Evolutionary conservation across 495 filamentous ascomycete species (phyloP), one percentile per base, ranked within the genome.

Genomic region (Durotheca rogersii): DNA sequence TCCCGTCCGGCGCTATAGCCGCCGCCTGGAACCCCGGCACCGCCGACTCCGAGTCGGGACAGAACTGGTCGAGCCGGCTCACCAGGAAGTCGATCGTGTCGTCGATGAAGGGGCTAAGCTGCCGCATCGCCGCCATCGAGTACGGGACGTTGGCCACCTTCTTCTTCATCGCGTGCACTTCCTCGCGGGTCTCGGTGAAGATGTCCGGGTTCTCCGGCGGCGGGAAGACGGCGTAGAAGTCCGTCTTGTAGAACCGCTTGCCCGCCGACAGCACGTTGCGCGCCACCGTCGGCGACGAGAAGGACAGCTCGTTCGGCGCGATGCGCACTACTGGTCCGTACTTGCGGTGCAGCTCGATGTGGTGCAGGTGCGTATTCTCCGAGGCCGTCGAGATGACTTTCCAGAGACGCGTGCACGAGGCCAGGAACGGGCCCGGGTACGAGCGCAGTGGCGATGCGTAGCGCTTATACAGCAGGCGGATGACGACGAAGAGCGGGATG

Each of bases 181-280:
- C 68, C 66, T 81, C 78, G 41, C 73, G 63, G 6, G 65, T 71
- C 63, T 79, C 76, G 37, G 77, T 80, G 65, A 81, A 81, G 63
- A 80, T 79, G 37, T 80, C 78, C n/a, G 76, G 77, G 60, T 79
- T 79, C 57, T 79, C 77, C 1, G 76, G 72, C 5, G 76, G 75
- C 20, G 77, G 77, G 54, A 80, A 79, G 11, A 80, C 76, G 29
- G 56, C 67, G 65, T 80, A 80, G 37, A 78, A 79, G 38, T 73
- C 67, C 9, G 77, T 80, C 68, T 81, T 80, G 64, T 74, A 73
- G 63, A 78, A 81, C 15, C 76, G 70, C 53, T 74, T 79, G 27
- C 77, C 76, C 6, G 74, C 73, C 12, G 67, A 71, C 21, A 78
- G 63, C 20, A 81, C 46, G 12, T 71, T 65, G 0, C 72, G 66